A percentile compares a stretch with the other conserved stretches of the same genome.
Conservation (phyloP, 2,329 filamentous ascomycete genomes). For the Dendryphion nanum region DNA sequence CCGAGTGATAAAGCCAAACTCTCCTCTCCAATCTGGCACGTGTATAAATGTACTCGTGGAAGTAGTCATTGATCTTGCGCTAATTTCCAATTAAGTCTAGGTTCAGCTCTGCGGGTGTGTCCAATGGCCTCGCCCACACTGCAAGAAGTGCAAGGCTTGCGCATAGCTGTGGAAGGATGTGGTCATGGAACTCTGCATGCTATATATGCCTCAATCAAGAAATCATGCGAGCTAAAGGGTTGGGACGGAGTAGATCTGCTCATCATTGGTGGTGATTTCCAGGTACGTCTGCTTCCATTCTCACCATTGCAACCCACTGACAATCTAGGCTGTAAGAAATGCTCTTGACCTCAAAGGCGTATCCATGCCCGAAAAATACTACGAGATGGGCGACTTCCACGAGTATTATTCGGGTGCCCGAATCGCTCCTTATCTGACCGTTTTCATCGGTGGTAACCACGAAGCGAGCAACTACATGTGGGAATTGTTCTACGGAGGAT, state of each 20-base stretch:
- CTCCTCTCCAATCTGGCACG: too few species aligned
- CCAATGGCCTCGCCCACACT: constrained; percentile 31
- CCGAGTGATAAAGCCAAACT: too few species aligned
- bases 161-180: constrained; percentile 84
- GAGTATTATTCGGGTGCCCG: constrained; percentile 83
- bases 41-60: too few species aligned
- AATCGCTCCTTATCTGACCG: constrained; percentile 79
- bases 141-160: constrained; percentile 45
- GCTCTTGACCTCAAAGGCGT: constrained; percentile 83
- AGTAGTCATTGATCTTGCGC: too few species aligned
- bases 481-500: constrained; percentile 94
- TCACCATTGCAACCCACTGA: constrained; percentile 14
- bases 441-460: constrained; percentile 94
- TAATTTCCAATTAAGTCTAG: too few species aligned
- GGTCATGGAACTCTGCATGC: constrained; percentile 89
- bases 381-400: constrained; percentile 85
- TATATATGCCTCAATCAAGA: constrained; percentile 78
- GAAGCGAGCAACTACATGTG: constrained; percentile 88
- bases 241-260: constrained; percentile 85
- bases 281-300: constrained; percentile 51
- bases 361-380: constrained; percentile 86
- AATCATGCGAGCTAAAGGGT: constrained; percentile 65
- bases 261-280: constrained; percentile 95
- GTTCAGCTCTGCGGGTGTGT: too few species aligned
- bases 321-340: constrained; percentile 74